Evolutionary conservation across 2,329 filamentous ascomycete species (phyloP), one percentile per base, ranked within the genome.

Genomic region (Ascosphaera apis): DNA sequence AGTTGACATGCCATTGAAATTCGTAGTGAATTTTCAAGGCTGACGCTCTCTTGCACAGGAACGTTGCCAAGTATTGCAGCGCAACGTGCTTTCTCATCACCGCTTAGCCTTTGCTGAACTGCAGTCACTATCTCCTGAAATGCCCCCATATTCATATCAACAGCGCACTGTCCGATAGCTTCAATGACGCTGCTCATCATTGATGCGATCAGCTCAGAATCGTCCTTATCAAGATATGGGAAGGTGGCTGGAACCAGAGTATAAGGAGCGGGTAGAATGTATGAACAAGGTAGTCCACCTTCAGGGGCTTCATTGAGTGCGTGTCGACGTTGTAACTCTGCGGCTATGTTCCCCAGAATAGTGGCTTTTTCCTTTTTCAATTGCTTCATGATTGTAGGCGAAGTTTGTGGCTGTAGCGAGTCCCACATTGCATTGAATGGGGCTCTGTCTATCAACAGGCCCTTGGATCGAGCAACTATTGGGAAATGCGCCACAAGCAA

Each of bases 401-500:
- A 12, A 15, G 8, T 12, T 15, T 8, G 8, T 8, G 31, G 31
- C 8, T 13, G 6, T 33, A 33, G 31, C 8, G 8, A 8, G 7
- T 8, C 8, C n/a, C n/a, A 33, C 7, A 15, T 15, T 15, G 31
- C n/a, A 8, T 33, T 15, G 7, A 15, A 7, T 15, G 31, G 31
- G n/a, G n/a, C 15, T 3, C n/a, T 3, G 8, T 16, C 9, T 17
- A 35, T 15, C n/a, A 5, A 15, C 15, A 21, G 8, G 15, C 13
- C 13, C 7, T 35, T 16, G 21, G 15, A n/a, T 7, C 25, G 3
- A 21, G 34, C 30, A 3, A 13, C 17, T 15, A 41, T 9, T 11
- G 41, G 41, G 13, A 38, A 17, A 8, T 34, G 35, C 28, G 31
- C 19, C 13, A 42, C 12, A 2, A 35, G 25, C 7, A 30, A 27